Conservation (phyloP, 192 early-diverging fungal species). For the Lunasporangiospora selenospora region DNA sequence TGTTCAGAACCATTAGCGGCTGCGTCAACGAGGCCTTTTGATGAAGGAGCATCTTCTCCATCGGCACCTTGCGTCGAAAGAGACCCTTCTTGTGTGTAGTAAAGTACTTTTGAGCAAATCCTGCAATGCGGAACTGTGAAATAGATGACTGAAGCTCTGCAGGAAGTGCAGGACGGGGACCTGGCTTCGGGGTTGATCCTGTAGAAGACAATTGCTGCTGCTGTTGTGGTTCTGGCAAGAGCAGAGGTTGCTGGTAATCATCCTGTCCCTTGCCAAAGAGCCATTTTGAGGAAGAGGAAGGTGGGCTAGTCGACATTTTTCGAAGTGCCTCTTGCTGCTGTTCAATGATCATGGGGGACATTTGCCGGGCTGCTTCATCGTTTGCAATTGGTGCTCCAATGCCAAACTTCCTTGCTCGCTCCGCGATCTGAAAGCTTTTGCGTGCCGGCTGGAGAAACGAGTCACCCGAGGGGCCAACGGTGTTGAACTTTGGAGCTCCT, state of each 20-base stretch:
- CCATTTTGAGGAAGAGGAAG: slow-evolving; percentile 8
- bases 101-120: slow-evolving; percentile 93
- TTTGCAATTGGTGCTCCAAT: slow-evolving; percentile 53
- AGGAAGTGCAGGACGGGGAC: slow-evolving; percentile 46
- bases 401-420: slow-evolving; percentile 48
- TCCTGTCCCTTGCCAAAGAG: neutral
- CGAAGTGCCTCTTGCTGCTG: slow-evolving; percentile 45
- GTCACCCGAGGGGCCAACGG: neutral
- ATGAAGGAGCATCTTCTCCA: slow-evolving; percentile 88
- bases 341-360: slow-evolving; percentile 46
- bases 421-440: slow-evolving; percentile 50
- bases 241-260: too few relatives aligned
- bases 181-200: slow-evolving; percentile 25
- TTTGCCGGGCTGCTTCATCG: slow-evolving; percentile 39
- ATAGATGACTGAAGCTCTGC: slow-evolving; percentile 74
- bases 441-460: slow-evolving; percentile 33
- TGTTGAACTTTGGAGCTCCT: slow-evolving; percentile 2
- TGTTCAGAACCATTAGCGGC: slow-evolving; percentile 85
- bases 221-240: slow-evolving; percentile 3
- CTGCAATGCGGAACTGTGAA: slow-evolving; percentile 82
- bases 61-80: slow-evolving; percentile 82
- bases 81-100: slow-evolving; percentile 86
- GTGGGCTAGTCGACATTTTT: slow-evolving; percentile 36
- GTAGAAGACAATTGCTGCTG: slow-evolving; percentile 14
- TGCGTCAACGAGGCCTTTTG: slow-evolving; percentile 78